Evolutionary conservation across 2,329 filamentous ascomycete species (phyloP).

Genomic region (Cladosporium sp.): DNA sequence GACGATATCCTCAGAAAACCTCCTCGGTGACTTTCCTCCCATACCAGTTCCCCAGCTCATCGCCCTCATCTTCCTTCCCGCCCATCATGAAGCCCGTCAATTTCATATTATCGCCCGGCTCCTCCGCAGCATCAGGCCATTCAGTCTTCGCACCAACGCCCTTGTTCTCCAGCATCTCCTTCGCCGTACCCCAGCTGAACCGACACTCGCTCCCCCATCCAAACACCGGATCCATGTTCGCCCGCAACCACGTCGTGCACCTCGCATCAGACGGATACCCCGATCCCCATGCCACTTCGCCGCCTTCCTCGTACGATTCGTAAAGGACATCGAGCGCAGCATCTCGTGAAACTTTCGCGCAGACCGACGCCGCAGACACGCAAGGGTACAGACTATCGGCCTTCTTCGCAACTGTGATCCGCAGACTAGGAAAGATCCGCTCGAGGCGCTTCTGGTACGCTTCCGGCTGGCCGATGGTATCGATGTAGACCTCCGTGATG

Average conservation of each 20-base stretch:
- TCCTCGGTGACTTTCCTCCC: slow-evolving; percentile 69
- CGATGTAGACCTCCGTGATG: slow-evolving; percentile 86
- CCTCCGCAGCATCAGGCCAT: slow-evolving; percentile 72
- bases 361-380: slow-evolving; percentile 90
- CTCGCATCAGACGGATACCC: slow-evolving; percentile 88
- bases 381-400: slow-evolving; percentile 90
- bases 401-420: slow-evolving; percentile 62
- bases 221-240: slow-evolving; percentile 88
- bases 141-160: slow-evolving; percentile 68
- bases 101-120: slow-evolving; percentile 63
- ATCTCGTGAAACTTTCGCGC: slow-evolving; percentile 93
- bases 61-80: slow-evolving; percentile 48
- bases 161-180: slow-evolving; percentile 85
- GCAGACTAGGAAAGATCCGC: slow-evolving; percentile 72
- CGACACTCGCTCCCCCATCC: slow-evolving; percentile 92
- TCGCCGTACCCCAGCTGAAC: slow-evolving; percentile 94
- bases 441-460: slow-evolving; percentile 83
- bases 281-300: slow-evolving; percentile 68
- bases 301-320: slow-evolving; percentile 48
- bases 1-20: slow-evolving; percentile 58
- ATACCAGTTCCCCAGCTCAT: slow-evolving; percentile 80
- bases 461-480: slow-evolving; percentile 83
- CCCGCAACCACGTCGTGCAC: slow-evolving; percentile 77
- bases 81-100: slow-evolving; percentile 74
- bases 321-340: slow-evolving; percentile 81